Conservation (phyloP, 1,139 yeast species). For the Suhomyces bokatorum region DNA sequence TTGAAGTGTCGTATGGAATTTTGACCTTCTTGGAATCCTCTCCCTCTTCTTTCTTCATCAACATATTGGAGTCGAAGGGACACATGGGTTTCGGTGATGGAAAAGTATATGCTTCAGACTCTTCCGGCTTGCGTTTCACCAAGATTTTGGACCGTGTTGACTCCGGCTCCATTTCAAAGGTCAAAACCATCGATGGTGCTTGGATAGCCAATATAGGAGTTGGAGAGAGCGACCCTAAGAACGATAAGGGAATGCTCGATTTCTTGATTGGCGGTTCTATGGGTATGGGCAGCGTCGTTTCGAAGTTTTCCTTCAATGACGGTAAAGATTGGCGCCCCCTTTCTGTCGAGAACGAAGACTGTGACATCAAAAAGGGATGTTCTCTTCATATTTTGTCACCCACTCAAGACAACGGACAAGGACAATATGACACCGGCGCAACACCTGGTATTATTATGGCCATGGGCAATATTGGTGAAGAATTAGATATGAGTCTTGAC, state of each 20-base stretch:
- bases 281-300: slow-evolving; percentile 17
- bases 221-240: slow-evolving; percentile 14
- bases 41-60: slow-evolving; percentile 54
- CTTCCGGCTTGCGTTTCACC: slow-evolving; percentile 58
- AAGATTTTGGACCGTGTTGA: slow-evolving; percentile 47
- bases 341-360: slow-evolving; percentile 46
- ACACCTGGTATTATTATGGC: slow-evolving; percentile 74
- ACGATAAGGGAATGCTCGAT: slow-evolving; percentile 29
- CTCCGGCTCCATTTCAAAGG: slow-evolving; percentile 47
- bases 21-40: slow-evolving; percentile 58
- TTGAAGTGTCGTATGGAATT: slow-evolving; percentile 45
- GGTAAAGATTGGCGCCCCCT: slow-evolving; percentile 64
- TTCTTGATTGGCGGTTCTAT: slow-evolving; percentile 28
- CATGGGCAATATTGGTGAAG: slow-evolving; percentile 53
- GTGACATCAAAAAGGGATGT: slow-evolving; percentile 50
- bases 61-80: slow-evolving; percentile 38
- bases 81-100: slow-evolving; percentile 26
- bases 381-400: slow-evolving; percentile 57
- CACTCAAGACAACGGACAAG: slow-evolving; percentile 54
- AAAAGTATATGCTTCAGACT: slow-evolving; percentile 59
- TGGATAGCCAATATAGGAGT: slow-evolving; percentile 54
- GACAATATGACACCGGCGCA: slow-evolving; percentile 58
- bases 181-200: slow-evolving; percentile 68
- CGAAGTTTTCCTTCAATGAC: slow-evolving; percentile 57
- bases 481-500: slow-evolving; percentile 22